Evolutionary conservation across 2,329 filamentous ascomycete genomes (phyloP), one percentile per base, ranked within the genome.

Genomic region (Exophiala sideris): DNA sequence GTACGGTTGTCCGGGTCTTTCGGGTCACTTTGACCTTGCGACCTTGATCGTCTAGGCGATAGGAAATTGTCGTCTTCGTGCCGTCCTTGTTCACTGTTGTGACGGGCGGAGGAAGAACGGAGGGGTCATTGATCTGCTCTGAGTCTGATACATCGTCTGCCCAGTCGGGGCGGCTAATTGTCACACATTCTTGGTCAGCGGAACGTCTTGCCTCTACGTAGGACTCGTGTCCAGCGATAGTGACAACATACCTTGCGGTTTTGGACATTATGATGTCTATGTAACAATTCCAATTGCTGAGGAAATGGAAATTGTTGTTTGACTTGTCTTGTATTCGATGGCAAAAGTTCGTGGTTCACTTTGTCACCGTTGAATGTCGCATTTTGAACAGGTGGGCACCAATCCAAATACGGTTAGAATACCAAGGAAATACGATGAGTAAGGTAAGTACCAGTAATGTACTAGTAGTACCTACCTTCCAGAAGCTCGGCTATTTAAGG

Each of bases 11-110:
- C 71, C 91, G 90, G 77, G 97, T 92, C 67, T 91, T 89, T 71
- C 94, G 91, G 58, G 91, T 97, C 60, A 91, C 94, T 82, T 97
- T 97, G 70, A 97, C 88, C 75, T 95, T 95, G 74, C 95, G 91
- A 74, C 89, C 89, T 60, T 92, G 83, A 64, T 99, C 94, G 78
- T 96, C 92, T 78, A 90, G 85, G 67, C 85, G 83, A 79, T 89
- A 95, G 60, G 88, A 89, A 69, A 96, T 86, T 66, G 94, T 88
- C 44, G 95, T 99, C 78, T 96, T 96, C 67, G 90, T 96, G 71
- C 95, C 94, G 74, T 99, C 94, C 78, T 96, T 96, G 84, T 99
- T 97, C 72, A 87, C 87, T 72, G 90, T 92, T 66, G 92, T 88
- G 77, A 94, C 87, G 65, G 89, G 85, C 65, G 88, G 82, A 57